These are phyloP conservation scores for Pseudozyma sp. DNA, from an alignment of 1,284 basidiomycete species.

Conservation along the genomic window DNA sequence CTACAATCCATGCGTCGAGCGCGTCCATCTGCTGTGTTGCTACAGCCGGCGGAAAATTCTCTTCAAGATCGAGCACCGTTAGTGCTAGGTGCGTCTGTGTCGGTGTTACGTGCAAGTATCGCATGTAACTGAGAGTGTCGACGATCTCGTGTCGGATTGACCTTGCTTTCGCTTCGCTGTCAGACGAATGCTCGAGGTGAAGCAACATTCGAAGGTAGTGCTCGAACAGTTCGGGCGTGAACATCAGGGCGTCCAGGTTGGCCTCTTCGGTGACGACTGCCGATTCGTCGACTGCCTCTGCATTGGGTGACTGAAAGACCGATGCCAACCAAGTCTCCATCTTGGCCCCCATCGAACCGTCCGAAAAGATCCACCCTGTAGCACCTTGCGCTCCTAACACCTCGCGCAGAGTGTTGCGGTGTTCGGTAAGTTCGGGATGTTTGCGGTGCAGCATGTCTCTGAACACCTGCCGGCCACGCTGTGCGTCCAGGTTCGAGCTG, in stretches of 20 bases:
- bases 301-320: conserved; percentile 8
- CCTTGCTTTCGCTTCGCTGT: background rate
- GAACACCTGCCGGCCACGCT: conserved; percentile 26
- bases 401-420: conserved; percentile 17
- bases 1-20: conserved; percentile 23
- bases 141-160: conserved; percentile 19
- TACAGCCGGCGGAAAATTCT: conserved; percentile 29
- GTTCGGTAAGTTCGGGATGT: conserved; percentile 28
- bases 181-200: conserved; percentile 30
- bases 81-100: conserved; percentile 26
- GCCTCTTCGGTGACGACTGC: background rate
- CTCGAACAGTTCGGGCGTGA: conserved; percentile 37
- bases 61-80: conserved; percentile 41
- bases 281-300: background rate
- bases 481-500: conserved; percentile 9
- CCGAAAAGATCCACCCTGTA: conserved; percentile 33
- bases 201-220: conserved; percentile 38
- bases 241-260: conserved; percentile 16
- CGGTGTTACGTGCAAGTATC: conserved; percentile 23
- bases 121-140: conserved; percentile 41
- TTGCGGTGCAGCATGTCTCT: conserved; percentile 32
- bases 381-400: conserved; percentile 16
- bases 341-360: conserved; percentile 18
- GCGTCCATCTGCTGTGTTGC: conserved; percentile 34
- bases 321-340: conserved; percentile 44